Evolutionary conservation across 1,284 basidiomycete species (phyloP), one percentile per base, ranked within the genome.

Genomic region (Heliocybe sulcata): DNA sequence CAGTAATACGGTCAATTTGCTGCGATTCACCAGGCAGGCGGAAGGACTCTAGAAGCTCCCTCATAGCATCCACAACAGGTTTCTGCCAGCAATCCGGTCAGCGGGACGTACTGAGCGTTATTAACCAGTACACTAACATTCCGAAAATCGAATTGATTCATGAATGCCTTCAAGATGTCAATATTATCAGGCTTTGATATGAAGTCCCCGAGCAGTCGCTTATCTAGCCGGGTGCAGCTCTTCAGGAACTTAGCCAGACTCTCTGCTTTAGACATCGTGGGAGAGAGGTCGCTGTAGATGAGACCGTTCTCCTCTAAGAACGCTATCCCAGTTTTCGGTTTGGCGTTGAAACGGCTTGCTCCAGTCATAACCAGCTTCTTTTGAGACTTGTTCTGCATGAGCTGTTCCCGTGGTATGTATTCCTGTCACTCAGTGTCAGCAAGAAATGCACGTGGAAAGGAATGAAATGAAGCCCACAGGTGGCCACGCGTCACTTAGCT

Each of bases 1-100:
- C 94, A 1, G 97, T 93, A 52, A 99, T 98, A 6, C 96, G 83
- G 22, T 82, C 76, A 59, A 99, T 99, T 58, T 98, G 97, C 67
- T 98, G 94, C 11, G 93, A 71, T 69, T 99, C 97, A 55, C 97
- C 97, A 0, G 97, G 97, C 48, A 99, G 76, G 54, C 97, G 83
- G 77, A 99, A 98, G 3, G 89, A 81, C 69, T 99, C 97, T 4
- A 99, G 78, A 59, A 99, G 73, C 67, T 98, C 94, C 35, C 97
- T 82, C 83, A 99, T 85, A 2, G 94, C 95, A 59, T 99, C 96
- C 12, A 93, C 94, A 58, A 98, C 82, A 10, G 88, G 82, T 89
- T 95, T 96, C 92, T 95, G 62, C 14, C 35, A 52, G 12, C n/a
- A 57, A 45, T 12, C 23, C 47, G 8, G 53, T 58, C 53, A 64